Evolutionary conservation across 768 basidiomycete species (phyloP), one percentile per base, ranked within the genome.

Genomic region (Mycena olivaceomarginata): DNA sequence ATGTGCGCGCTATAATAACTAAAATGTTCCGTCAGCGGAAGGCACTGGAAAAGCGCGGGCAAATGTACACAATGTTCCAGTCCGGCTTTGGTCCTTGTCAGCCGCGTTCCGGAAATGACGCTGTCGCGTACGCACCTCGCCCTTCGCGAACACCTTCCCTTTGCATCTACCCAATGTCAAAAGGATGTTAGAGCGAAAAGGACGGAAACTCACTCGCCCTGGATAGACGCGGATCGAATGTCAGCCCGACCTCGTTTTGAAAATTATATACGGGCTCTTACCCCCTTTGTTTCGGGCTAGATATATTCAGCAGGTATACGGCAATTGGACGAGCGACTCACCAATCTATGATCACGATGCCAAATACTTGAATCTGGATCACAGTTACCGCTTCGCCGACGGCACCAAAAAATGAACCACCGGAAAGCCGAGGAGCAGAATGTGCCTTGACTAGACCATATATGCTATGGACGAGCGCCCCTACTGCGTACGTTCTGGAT

Each of bases 1-100:
- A 79, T 57, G 43, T 73, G 74, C 3, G 78, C 78, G 56, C 62
- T 69, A 46, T 79, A 79, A 66, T 79, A 79, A 48, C 70, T 76
- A 41, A 25, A 18, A n/a, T 39, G 31, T 63, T 8, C 22, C 41
- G 53, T 74, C 43, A 71, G 74, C 25, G 20, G 12, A 25, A 51
- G 60, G 31, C 25, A 11, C 4, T 40, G 20, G 46, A 15, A 39
- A 6, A 43, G 18, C 9, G 48, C 15, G 59, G n/a, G 12, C 4
- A 8, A 8, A 46, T 0, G 43, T 6, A 67, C 56, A 73, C 72
- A 13, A 77, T 70, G 25, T 77, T 77, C 68, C 72, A 74, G 53
- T 77, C 76, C 53, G 70, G 56, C 70, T 77, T 16, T 2, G 11
- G 18, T n/a, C 20, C 10, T 51, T 53, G 5, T 62, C 18, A 71